These are phyloP conservation scores for Nannochloris sp. DNA, from an alignment of 139 green algal genomes.

Conservation along the genomic window DNA sequence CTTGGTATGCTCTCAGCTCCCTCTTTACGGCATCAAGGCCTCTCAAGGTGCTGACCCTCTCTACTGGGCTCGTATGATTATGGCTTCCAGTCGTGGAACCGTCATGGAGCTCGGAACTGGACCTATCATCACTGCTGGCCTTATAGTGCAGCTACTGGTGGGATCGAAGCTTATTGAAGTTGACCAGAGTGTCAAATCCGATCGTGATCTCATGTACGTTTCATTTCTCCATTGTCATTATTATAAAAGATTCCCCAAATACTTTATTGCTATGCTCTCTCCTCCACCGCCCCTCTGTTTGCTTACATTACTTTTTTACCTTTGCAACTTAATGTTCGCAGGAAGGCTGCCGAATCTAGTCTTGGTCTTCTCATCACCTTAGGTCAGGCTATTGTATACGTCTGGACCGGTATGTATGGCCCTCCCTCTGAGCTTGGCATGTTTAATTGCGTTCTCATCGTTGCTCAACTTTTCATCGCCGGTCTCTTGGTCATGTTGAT, in stretches of 20 bases:
- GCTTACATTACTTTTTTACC: neutral
- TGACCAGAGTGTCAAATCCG: constrained; percentile 93
- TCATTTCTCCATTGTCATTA: neutral
- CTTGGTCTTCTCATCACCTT: constrained; percentile 98
- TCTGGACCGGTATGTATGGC: constrained; percentile 98
- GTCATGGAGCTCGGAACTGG: constrained; percentile 98
- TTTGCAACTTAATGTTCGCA: too few relatives aligned
- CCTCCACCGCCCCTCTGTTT: neutral
- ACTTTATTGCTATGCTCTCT: neutral
- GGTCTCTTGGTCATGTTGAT: constrained; percentile 98
- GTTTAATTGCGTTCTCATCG: constrained; percentile 91
- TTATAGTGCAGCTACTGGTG: constrained; percentile 96
- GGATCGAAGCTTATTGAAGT: constrained; percentile 98
- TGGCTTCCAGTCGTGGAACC: constrained; percentile 92
- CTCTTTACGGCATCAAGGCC: constrained; percentile 94
- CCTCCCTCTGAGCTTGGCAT: constrained; percentile 88
- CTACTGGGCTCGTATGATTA: constrained; percentile 98
- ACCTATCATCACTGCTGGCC: constrained; percentile 93
- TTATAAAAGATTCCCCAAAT: too few relatives aligned
- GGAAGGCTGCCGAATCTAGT: constrained; percentile 92
- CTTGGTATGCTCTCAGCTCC: constrained; percentile 95
- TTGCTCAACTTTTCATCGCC: constrained; percentile 92
- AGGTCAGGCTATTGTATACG: constrained; percentile 98
- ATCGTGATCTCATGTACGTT: constrained; percentile 83
- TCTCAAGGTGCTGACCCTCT: constrained; percentile 85